These are phyloP conservation scores for Nigrograna mackinnonii DNA, from an alignment of 2,329 filamentous ascomycete species.

Conservation along the genomic window DNA sequence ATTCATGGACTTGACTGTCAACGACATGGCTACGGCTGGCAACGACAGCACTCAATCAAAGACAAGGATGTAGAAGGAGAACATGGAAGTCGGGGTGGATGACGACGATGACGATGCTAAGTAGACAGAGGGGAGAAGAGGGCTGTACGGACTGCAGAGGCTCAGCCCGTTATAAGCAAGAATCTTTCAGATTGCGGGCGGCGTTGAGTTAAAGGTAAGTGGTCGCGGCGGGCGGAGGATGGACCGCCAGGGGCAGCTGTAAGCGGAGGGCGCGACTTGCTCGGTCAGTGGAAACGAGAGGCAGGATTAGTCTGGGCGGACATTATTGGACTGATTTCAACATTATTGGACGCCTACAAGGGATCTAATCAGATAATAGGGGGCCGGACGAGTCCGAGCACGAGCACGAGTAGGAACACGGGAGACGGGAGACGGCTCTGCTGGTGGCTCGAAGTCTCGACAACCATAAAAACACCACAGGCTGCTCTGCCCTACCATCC, in stretches of 20 bases:
- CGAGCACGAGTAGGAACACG: no score
- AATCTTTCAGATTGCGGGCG: not conserved
- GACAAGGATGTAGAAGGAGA: conserved; percentile 4
- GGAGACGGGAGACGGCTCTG: no score
- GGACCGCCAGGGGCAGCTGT: conserved; percentile 17
- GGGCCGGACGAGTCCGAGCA: no score
- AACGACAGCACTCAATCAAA: no score
- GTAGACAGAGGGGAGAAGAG: not conserved
- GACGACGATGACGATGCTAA: not conserved
- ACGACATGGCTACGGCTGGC: conserved; percentile 55
- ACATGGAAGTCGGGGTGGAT: conserved; percentile 1
- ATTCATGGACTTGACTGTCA: conserved; percentile 67
- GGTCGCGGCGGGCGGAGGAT: conserved; percentile 3
- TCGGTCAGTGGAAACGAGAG: conserved; percentile 17
- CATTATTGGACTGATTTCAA: no score
- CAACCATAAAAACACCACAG: not conserved
- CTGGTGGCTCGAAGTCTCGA: not conserved
- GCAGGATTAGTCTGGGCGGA: conserved; percentile 2
- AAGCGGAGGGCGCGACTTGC: conserved; percentile 6
- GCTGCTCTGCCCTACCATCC: no score
- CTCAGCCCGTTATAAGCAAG: not conserved
- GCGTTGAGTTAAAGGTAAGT: not conserved
- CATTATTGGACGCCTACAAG: no score
- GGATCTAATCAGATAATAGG: no score
- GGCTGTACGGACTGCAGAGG: conserved; percentile 1